Conservation (phyloP, 768 basidiomycete species). For the Suillus ampliporus region DNA sequence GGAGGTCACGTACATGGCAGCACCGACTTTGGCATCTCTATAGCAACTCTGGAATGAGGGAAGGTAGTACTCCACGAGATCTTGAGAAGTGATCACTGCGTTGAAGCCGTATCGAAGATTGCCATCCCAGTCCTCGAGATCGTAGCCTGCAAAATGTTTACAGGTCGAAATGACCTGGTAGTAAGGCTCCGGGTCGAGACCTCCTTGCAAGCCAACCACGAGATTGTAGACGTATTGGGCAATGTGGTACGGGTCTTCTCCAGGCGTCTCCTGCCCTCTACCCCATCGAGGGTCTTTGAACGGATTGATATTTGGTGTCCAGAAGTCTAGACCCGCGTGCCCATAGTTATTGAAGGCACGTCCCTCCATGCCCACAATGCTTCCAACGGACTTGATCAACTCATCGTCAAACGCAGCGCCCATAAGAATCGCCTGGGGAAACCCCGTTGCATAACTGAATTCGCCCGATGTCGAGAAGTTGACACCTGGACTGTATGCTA, state of each 20-base stretch:
- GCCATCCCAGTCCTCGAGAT: constrained; percentile 61
- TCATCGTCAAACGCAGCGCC: constrained; percentile 61
- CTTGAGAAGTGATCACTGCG: constrained; percentile 58
- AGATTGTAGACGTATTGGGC: constrained; percentile 59
- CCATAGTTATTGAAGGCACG: constrained; percentile 62
- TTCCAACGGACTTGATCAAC: constrained; percentile 54
- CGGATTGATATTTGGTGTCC: constrained; percentile 56
- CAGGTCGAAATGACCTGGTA: constrained; percentile 61
- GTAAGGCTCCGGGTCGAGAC: constrained; percentile 55
- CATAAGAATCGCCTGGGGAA: constrained; percentile 61
- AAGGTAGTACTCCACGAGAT: constrained; percentile 60
- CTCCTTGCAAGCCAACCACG: constrained; percentile 61
- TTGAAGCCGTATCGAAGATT: constrained; percentile 55
- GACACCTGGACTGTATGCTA: constrained; percentile 58
- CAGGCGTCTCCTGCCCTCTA: constrained; percentile 65
- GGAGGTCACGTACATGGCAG: constrained; percentile 47
- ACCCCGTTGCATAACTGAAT: constrained; percentile 63
- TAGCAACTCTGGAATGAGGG: constrained; percentile 63
- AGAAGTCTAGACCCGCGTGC: constrained; percentile 59
- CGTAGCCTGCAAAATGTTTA: constrained; percentile 67
- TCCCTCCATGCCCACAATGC: constrained; percentile 59
- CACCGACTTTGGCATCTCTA: constrained; percentile 63
- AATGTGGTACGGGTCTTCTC: constrained; percentile 62
- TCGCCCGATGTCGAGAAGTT: constrained; percentile 53
- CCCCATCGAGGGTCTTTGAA: constrained; percentile 72